Evolutionary conservation across 2,329 filamentous ascomycete genomes (phyloP).

Genomic region (Pestalotiopsis sp.): DNA sequence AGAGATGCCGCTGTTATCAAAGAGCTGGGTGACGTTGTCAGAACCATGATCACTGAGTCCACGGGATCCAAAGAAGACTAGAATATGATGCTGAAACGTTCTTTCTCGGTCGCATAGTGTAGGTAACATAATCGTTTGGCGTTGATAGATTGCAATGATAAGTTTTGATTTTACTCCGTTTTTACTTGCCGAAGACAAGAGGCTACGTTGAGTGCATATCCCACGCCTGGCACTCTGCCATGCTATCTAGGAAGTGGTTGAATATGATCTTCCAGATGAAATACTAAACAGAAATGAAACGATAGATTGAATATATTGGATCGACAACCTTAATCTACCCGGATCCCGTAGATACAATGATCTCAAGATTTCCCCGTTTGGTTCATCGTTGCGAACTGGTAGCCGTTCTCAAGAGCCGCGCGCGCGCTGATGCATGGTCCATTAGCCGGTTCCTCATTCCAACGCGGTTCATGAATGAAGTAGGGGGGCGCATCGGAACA

Average conservation of each 20-base stretch:
- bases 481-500: neutral
- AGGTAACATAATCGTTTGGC: neutral
- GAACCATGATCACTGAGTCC: conserved; percentile 33
- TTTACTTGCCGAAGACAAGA: no score
- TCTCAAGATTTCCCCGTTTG: neutral
- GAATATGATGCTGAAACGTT: conserved; percentile 20
- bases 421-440: neutral
- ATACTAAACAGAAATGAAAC: neutral
- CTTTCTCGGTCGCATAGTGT: conserved; percentile 44
- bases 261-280: neutral
- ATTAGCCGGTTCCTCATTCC: neutral
- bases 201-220: neutral
- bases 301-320: neutral
- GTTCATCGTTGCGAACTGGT: neutral
- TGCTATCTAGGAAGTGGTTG: neutral
- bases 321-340: neutral
- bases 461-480: neutral
- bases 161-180: neutral
- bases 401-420: neutral
- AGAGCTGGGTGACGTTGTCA: conserved; percentile 48
- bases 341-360: neutral
- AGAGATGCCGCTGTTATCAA: conserved; percentile 51
- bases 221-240: neutral
- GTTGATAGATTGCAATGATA: neutral
- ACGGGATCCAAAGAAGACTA: conserved; percentile 13